Conservation (phyloP, 2,329 filamentous ascomycete genomes). For the Hawksworthiomyces lignivorus region DNA sequence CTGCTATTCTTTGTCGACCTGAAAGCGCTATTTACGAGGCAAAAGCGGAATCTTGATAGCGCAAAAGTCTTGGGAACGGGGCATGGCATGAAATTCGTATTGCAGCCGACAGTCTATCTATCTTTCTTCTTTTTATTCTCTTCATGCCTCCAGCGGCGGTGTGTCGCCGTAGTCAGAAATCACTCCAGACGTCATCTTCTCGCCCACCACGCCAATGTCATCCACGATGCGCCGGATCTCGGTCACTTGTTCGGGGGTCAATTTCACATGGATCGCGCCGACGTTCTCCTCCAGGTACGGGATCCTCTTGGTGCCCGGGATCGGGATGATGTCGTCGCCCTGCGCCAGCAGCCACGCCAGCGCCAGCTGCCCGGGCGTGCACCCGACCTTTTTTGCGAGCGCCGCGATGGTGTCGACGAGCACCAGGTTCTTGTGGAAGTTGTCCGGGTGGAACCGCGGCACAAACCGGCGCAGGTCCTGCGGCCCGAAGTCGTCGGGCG, state of each 20-base stretch:
- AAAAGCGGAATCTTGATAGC: too few species aligned
- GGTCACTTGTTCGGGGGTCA: constrained; percentile 27
- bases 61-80: too few species aligned
- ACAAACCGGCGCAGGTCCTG: constrained; percentile 38
- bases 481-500: constrained; percentile 36
- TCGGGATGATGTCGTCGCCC: constrained; percentile 53
- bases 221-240: constrained; percentile 24
- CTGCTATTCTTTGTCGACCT: too few species aligned
- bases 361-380: constrained; percentile 49
- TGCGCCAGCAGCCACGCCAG: constrained; percentile 58
- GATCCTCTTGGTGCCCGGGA: constrained; percentile 41
- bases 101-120: too few species aligned
- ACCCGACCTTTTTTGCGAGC: constrained; percentile 45
- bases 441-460: constrained; percentile 43
- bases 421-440: constrained; percentile 48
- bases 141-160: neutral
- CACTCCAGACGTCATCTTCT: constrained; percentile 8
- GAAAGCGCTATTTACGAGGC: too few species aligned
- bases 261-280: constrained; percentile 23
- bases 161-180: constrained; percentile 13
- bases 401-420: constrained; percentile 41
- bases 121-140: too few species aligned
- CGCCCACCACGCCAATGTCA: constrained; percentile 14
- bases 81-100: too few species aligned
- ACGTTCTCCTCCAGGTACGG: constrained; percentile 41